Evolutionary conservation across 2,329 filamentous ascomycete genomes (phyloP), one percentile per base, ranked within the genome.

Genomic region (Ophioceras dolichostomum): DNA sequence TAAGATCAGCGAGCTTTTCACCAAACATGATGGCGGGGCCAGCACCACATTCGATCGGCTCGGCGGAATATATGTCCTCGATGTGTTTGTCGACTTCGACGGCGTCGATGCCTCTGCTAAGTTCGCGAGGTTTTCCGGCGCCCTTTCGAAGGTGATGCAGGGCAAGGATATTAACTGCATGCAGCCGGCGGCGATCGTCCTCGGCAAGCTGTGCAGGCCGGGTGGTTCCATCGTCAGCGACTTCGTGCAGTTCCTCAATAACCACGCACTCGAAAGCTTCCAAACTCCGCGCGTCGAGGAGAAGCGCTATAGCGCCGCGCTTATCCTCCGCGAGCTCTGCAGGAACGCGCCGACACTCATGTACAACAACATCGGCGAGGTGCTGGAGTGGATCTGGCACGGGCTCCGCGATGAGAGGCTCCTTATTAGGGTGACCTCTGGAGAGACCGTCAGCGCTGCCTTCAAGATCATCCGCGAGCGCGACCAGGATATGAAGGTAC

Each of bases 361-460:
- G 64, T 98, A 95, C 60, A 79, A 83, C 45, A 96, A 93, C 60
- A 88, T 96, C 36, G 79, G 83, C n/a, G 80, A 91, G 53, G 85
- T 98, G 36, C 87, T 98, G 51, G 87, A 95, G 49, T 81, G 94
- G 56, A 86, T 98, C 44, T 96, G 91, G 91, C 83, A 94, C 37
- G 89, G 88, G 20, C 68, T 98, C 40, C 76, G 89, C 42, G 91
- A 98, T 53, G 77, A 76, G 28, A 87, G 93, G 55, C 83, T 93
- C 33, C 75, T 95, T 36, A 98, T 98, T 47, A 77, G 91, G 37
- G 84, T 87, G 47, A 91, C 87, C 1, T 88, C 91, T 5, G 87
- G 86, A 14, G 86, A 96, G 54, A 87, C 89, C 2, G 85, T 96
- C 45, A 91, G 86, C 48, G 86, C 89, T 44, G 95, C 88, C 58